Conservation (phyloP, 768 basidiomycete genomes). For the Mycena indigotica region DNA sequence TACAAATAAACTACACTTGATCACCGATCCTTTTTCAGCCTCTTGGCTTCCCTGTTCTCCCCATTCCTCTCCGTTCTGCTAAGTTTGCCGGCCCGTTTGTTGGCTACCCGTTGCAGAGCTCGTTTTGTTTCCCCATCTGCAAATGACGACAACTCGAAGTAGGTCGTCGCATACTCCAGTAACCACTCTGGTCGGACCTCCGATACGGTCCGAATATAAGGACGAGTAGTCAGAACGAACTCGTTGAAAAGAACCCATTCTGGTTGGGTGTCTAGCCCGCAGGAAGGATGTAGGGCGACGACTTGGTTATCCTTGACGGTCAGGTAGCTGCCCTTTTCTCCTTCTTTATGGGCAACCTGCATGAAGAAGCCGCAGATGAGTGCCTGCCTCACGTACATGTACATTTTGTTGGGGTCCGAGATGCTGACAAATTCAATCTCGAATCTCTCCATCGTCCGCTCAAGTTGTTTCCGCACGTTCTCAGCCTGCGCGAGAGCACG, state of each 20-base stretch:
- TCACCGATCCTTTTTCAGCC: conserved; percentile 35
- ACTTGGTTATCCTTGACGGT: conserved; percentile 97
- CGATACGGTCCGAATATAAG: conserved; percentile 90
- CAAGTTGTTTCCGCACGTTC: conserved; percentile 87
- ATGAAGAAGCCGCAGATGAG: conserved; percentile 96
- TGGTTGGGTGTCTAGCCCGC: conserved; percentile 82
- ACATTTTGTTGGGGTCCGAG: conserved; percentile 69
- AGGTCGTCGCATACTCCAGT: conserved; percentile 60
- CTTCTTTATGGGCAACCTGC: conserved; percentile 96
- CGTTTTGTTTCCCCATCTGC: conserved; percentile 72
- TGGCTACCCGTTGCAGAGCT: conserved; percentile 54
- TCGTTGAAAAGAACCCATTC: conserved; percentile 95
- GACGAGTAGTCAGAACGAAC: conserved; percentile 88
- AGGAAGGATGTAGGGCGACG: conserved; percentile 82
- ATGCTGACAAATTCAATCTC: conserved; percentile 77
- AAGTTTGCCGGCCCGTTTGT: conserved; percentile 54
- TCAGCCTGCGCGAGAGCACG: conserved; percentile 89
- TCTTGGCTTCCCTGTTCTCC: conserved; percentile 35
- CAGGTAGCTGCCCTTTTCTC: conserved; percentile 82
- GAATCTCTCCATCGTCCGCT: conserved; percentile 88
- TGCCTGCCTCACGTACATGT: conserved; percentile 74
- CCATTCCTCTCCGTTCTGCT: conserved; percentile 24
- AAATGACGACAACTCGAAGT: conserved; percentile 72
- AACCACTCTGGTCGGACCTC: conserved; percentile 91
- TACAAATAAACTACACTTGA: conserved; percentile 5